Conservation (phyloP, 1,284 basidiomycete species). For the Cystobasidium pallidum region DNA sequence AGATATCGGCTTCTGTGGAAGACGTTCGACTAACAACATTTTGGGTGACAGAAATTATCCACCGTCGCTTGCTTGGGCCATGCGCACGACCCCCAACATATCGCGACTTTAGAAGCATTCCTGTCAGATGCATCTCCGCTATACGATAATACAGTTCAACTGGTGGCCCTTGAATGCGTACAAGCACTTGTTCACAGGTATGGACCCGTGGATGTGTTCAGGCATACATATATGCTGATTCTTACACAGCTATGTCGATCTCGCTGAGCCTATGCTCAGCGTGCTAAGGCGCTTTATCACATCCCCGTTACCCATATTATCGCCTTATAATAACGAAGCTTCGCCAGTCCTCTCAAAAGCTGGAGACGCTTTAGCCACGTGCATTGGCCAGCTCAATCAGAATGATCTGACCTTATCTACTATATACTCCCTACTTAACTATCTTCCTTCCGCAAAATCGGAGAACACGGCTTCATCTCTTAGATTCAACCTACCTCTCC, state of each 20-base stretch:
- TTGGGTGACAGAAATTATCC: slow-evolving; percentile 71
- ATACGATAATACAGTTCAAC: slow-evolving; percentile 77
- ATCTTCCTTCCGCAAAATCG: slow-evolving; percentile 75
- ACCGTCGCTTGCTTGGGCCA: slow-evolving; percentile 76
- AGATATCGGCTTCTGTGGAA: not conserved
- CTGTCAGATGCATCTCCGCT: slow-evolving; percentile 80
- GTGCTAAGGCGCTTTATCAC: slow-evolving; percentile 87
- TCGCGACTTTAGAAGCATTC: slow-evolving; percentile 71
- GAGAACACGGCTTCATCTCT: slow-evolving; percentile 56
- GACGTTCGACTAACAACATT: not conserved
- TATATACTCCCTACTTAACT: slow-evolving; percentile 92
- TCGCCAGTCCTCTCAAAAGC: slow-evolving; percentile 57
- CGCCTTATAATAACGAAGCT: slow-evolving; percentile 62
- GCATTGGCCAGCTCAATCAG: slow-evolving; percentile 83
- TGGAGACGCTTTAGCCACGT: slow-evolving; percentile 84
- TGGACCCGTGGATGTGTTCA: slow-evolving; percentile 48
- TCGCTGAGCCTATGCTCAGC: slow-evolving; percentile 73
- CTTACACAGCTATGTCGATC: slow-evolving; percentile 68
- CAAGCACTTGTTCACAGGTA: slow-evolving; percentile 81
- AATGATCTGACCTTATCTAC: slow-evolving; percentile 92
- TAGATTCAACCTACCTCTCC: slow-evolving; percentile 17
- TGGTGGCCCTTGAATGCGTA: slow-evolving; percentile 79
- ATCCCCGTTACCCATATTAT: slow-evolving; percentile 84
- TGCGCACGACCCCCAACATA: slow-evolving; percentile 70
- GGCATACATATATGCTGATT: slow-evolving; percentile 7